phyloP scores from a whole-genome alignment of 805 yeast species.

The Zygoascus bituminiphila region DNA sequence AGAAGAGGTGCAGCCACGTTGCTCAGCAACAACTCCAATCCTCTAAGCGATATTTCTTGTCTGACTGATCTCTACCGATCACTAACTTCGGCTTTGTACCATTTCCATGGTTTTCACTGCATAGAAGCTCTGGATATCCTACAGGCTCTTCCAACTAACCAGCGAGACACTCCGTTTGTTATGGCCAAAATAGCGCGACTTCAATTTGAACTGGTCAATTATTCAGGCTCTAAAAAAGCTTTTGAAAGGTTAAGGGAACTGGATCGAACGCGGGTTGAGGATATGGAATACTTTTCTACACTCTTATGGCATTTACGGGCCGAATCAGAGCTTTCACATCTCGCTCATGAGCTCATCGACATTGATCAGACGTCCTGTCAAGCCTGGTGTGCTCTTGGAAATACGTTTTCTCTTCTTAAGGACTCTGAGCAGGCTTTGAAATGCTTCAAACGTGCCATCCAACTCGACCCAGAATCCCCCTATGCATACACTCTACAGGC shows the following conservation, averaged over 20 bases:
- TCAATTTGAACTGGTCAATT: constrained; percentile 82
- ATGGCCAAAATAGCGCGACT: constrained; percentile 69
- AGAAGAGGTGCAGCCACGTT: constrained; percentile 1
- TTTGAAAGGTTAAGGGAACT: constrained; percentile 54
- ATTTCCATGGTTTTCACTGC: constrained; percentile 63
- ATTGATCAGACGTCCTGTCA: constrained; percentile 60
- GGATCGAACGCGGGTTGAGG: constrained; percentile 73
- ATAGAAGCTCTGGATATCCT: constrained; percentile 68
- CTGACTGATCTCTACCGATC: constrained; percentile 37
- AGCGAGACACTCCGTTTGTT: constrained; percentile 76
- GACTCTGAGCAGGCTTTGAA: constrained; percentile 87
- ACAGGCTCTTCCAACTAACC: constrained; percentile 53
- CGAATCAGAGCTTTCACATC: constrained; percentile 66
- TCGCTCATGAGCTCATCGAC: constrained; percentile 73
- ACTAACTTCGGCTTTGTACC: constrained; percentile 53
- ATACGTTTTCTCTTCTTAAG: constrained; percentile 69
- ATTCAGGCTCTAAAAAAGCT: constrained; percentile 60
- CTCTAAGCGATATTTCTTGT: too few species aligned
- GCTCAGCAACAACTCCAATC: neutral
- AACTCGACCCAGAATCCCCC: constrained; percentile 58
- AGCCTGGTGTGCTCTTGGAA: constrained; percentile 90
- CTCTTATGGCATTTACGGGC: constrained; percentile 86
- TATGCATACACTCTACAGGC: constrained; percentile 92
- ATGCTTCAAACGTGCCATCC: constrained; percentile 74
- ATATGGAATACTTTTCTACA: constrained; percentile 89